Evolutionary conservation across 2,329 filamentous ascomycete species (phyloP).

Genomic region (Aspergillus uvarum): DNA sequence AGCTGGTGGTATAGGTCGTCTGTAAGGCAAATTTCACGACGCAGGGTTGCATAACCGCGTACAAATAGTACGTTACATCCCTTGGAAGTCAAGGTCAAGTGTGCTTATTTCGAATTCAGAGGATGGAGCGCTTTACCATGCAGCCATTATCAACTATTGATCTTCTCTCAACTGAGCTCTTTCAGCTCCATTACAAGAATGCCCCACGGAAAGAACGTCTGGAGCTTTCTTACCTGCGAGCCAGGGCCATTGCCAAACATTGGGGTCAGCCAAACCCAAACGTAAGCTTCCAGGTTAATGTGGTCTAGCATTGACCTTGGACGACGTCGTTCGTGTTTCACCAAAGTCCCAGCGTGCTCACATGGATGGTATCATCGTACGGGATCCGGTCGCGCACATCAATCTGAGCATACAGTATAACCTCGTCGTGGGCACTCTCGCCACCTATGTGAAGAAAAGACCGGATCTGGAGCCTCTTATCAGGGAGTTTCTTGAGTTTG

Average conservation of each 20-base stretch:
- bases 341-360: conserved; percentile 7
- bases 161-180: conserved; percentile 5
- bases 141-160: background rate
- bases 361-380: conserved; percentile 1
- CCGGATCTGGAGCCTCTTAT: conserved; percentile 19
- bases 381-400: conserved; percentile 7
- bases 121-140: background rate
- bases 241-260: conserved; percentile 3
- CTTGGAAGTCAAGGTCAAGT: too few species aligned
- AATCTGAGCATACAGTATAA: conserved; percentile 23
- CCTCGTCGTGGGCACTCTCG: conserved; percentile 22
- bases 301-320: background rate
- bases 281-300: background rate
- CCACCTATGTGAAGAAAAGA: conserved; percentile 12
- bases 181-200: background rate
- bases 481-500: conserved; percentile 19
- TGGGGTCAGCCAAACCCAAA: background rate
- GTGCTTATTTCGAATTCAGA: too few species aligned
- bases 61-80: too few species aligned
- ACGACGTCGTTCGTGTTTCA: conserved; percentile 3
- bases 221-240: conserved; percentile 8
- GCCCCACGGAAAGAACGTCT: background rate
- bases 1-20: too few species aligned
- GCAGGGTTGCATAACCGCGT: too few species aligned
- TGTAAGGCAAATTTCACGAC: too few species aligned